Base-by-base conservation (phyloP, 208 protist species). In the Trypanosoma conorhini region DNA sequence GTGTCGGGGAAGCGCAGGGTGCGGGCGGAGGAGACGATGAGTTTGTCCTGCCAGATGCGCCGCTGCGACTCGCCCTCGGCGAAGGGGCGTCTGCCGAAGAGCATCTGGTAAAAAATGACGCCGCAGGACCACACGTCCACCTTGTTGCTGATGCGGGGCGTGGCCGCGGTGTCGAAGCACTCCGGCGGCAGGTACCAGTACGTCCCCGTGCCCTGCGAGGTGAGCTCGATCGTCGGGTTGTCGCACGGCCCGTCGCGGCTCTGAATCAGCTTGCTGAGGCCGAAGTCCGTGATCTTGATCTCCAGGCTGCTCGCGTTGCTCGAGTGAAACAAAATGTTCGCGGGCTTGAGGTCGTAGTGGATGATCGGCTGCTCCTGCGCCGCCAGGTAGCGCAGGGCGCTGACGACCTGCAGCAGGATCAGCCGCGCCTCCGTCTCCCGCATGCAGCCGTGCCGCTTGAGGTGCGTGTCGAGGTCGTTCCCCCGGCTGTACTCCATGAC, bases 241-340 rank as follows among this genome's bases (percentile, higher is more conserved):
- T 92, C 83, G 66, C 72, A 80, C 19, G 72, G 70, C 15, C 81
- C 86, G 44, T 87, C 83, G 19, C 77, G 77, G 0, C 76, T 62
- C 44, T 87, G 84, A 62, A 98, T 95, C 17, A 98, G 88, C 81
- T 99, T 99, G 48, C 91, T 97, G 19, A 99, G 87, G 12, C 98
- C 98, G 91, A 99, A 99, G 82, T 99, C 98, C 15, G 96, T 98
- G 38, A 99, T 97, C 73, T 98, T 98, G n/a, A 98, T 90, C 19
- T 91, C 86, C 7, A 90, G 69, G 48, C 87, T 82, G 40, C 51
- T 81, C 17, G 86, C 50, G 50, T 93, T 82, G 46, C 81, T 79
- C 10, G 88, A 78, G 64, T 93, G 70, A 52, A 95, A 83, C 22
- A 94, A 61, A 57, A 96, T 85, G 62, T 96, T 96, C 0, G 76